Conservation (phyloP, 768 basidiomycete species). For the Mycena venus region DNA sequence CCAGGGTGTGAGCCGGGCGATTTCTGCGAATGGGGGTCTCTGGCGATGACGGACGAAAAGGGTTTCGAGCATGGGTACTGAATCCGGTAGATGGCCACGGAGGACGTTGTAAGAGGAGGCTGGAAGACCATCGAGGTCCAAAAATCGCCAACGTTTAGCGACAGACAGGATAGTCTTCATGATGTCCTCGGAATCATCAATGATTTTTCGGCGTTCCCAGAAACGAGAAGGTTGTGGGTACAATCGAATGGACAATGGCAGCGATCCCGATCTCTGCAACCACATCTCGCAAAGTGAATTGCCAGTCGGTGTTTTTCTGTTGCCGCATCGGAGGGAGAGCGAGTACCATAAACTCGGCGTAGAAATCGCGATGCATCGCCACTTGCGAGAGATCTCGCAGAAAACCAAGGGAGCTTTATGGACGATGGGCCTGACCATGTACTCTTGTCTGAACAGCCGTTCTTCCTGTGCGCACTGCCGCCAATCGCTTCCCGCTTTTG, state of each 20-base stretch:
- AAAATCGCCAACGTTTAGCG: background rate
- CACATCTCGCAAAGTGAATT: background rate
- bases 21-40: background rate
- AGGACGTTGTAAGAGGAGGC: background rate
- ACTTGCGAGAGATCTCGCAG: background rate
- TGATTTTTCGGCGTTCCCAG: background rate
- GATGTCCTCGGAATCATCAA: background rate
- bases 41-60: background rate
- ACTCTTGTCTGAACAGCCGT: background rate
- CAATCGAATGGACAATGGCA: slow-evolving; percentile 6
- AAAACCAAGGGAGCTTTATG: background rate
- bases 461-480: too few species aligned
- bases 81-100: background rate
- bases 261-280: slow-evolving; percentile 2
- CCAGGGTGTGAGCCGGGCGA: too few species aligned
- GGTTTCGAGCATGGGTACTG: background rate
- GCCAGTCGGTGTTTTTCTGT: background rate
- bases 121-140: background rate
- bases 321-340: background rate
- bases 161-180: background rate
- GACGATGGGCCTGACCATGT: background rate
- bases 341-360: slow-evolving; percentile 6
- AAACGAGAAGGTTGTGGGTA: background rate
- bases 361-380: background rate
- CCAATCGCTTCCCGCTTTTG: background rate